Conservation (phyloP, 2,329 filamentous ascomycete species). For the Scedosporium apiospermum region DNA sequence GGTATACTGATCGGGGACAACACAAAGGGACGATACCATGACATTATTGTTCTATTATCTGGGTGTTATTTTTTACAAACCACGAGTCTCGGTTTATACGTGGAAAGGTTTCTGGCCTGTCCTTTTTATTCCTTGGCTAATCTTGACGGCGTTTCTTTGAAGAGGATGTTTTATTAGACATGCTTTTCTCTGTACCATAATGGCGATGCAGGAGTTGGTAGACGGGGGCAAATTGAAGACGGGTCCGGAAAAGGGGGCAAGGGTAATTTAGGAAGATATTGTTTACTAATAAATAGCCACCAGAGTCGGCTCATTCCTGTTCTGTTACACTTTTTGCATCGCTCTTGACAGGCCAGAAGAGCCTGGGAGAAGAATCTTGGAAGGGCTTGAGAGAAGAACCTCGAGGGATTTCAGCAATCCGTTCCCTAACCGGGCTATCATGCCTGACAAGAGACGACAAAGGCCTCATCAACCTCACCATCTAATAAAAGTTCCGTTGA, state of each 20-base stretch:
- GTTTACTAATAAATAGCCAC: neutral
- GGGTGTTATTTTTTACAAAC: neutral
- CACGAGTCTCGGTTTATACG: neutral
- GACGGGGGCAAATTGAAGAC: neutral
- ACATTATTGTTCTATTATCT: neutral
- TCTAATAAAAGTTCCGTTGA: neutral
- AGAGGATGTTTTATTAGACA: neutral
- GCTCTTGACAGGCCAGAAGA: neutral
- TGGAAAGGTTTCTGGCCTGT: neutral
- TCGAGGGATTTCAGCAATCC: neutral
- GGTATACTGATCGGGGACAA: neutral
- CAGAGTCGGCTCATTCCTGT: neutral
- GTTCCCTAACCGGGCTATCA: neutral
- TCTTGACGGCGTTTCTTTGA: neutral
- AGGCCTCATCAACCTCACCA: neutral
- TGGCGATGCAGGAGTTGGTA: neutral
- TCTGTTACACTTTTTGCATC: neutral
- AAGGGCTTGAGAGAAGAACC: too few relatives aligned
- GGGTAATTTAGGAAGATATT: neutral
- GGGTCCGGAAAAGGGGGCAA: neutral
- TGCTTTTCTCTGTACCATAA: conserved; percentile 1
- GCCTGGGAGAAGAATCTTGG: neutral
- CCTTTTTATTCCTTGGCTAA: neutral
- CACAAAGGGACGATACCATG: neutral
- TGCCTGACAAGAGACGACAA: neutral